Evolutionary conservation across 2,329 filamentous ascomycete genomes (phyloP), one percentile per base, ranked within the genome.

Genomic region (Fusarium acutatum): DNA sequence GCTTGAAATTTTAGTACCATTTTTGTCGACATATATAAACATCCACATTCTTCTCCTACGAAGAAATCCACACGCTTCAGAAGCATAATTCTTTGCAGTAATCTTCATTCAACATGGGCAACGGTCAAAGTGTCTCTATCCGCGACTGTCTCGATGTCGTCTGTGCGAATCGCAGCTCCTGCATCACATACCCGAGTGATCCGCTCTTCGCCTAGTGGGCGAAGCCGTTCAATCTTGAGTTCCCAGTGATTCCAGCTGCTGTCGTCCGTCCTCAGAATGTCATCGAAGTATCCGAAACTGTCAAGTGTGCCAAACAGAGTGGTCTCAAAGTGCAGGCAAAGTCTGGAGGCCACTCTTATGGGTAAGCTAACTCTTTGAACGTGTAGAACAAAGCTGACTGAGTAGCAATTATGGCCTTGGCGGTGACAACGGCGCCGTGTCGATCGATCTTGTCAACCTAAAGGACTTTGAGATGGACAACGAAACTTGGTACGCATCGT

Each of bases 321-420:
- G 81, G 82, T 11, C 79, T 88, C 59, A 87, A 88, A 71, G 88
- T 92, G 0, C 89, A 92, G 76, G 87, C 90, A 28, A 88, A 86
- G 71, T 90, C 89, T 4, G 91, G 90, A 8, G 91, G 91, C 0
- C 91, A 92, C 75, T 92, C 89, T 0, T 93, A 90, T 71, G 90
- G 84, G 87, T 88, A 78, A 74, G 85, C 68, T n/a, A 1, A 10
- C 1, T 10, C 1, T 50, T 37, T 0, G 7, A 5, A 26, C 5
- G 1, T 7, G 1, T 3, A 4, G 3, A 3, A 8, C 11, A 32
- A 17, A 12, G 47, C 44, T 72, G 5, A 69, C 6, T 3, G 6
- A 6, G 20, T 32, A 84, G 82, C 22, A 84, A 84, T 66, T 81
- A 79, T 58, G 83, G 86, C 15, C 73, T 88, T 1, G 88, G 88